A percentile compares a stretch with the other conserved stretches of the same genome.
Evolutionary conservation across 306 rosid genomes (phyloP).

Genomic region (Pyrus betulifolia): DNA sequence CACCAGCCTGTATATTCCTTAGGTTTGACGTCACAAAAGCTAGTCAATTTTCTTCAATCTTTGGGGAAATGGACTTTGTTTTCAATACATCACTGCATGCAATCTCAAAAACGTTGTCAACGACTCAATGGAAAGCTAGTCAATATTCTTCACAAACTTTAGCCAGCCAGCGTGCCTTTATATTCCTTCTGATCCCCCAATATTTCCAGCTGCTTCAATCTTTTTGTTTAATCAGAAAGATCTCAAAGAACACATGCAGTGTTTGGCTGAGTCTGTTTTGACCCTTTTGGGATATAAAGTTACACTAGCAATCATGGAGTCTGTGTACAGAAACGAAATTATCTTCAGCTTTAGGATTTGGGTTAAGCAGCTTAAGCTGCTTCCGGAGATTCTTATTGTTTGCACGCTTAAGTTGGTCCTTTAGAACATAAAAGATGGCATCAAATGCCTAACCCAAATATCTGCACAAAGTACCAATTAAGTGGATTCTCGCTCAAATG

Average conservation of each 20-base stretch:
- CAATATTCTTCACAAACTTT: not conserved
- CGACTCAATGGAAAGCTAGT: not conserved
- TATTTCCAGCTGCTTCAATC: not conserved
- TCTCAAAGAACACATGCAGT: not conserved
- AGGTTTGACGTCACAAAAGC: not conserved
- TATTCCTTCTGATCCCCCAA: not conserved
- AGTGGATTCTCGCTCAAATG: too few relatives aligned
- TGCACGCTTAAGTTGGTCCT: not conserved
- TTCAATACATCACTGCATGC: slow-evolving; percentile 7
- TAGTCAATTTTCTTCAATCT: slow-evolving; percentile 11
- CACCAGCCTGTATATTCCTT: slow-evolving; percentile 25
- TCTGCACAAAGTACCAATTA: not conserved
- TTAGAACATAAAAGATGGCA: not conserved
- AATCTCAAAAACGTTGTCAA: not conserved
- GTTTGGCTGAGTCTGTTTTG: not conserved
- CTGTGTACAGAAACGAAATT: too few relatives aligned
- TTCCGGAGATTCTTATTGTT: too few relatives aligned
- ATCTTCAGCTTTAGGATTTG: too few relatives aligned
- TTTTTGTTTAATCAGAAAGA: not conserved
- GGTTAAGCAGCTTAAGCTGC: too few relatives aligned
- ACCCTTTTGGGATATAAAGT: not conserved
- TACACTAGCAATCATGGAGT: too few relatives aligned
- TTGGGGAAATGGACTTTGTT: slow-evolving; percentile 14
- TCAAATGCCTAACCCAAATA: not conserved
- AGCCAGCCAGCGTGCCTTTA: not conserved